Percentiles rank a stretch among this genome's conserved stretches.
These are phyloP conservation scores for Uronychia binucleata DNA, from an alignment of 73 alveolate genomes.

Conservation along the genomic window DNA sequence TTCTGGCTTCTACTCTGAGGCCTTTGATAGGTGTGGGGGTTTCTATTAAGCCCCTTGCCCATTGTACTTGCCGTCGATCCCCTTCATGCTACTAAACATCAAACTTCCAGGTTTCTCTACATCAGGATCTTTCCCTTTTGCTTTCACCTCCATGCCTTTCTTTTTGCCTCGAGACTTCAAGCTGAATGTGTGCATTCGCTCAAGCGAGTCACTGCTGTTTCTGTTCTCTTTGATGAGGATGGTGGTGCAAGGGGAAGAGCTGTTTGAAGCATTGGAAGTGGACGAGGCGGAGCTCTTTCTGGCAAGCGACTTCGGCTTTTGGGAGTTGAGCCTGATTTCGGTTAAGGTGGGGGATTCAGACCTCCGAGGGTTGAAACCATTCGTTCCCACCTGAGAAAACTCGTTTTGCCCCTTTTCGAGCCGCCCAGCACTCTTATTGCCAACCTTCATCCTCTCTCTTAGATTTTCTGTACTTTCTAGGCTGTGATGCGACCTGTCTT, in stretches of 20 bases:
- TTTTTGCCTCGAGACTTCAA: slow-evolving; percentile 20
- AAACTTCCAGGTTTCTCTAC: slow-evolving; percentile 5
- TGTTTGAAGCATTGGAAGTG: not conserved
- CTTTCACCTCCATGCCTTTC: not conserved
- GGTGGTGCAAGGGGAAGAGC: slow-evolving; percentile 21
- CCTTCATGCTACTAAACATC: not conserved
- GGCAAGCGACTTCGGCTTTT: not conserved
- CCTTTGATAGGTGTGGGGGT: not conserved
- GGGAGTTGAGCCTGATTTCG: not conserved
- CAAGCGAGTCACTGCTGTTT: slow-evolving; percentile 35
- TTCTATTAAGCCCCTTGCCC: not conserved
- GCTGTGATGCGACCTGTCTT: not conserved
- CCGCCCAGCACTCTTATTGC: not conserved
- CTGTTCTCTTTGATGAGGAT: slow-evolving; percentile 20
- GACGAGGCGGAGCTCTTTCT: not conserved
- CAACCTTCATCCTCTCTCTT: not conserved
- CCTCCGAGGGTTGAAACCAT: too few species aligned
- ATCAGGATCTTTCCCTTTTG: not conserved
- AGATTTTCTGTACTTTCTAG: too few species aligned
- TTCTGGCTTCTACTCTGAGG: not conserved
- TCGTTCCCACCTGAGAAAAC: not conserved
- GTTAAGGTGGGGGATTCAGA: not conserved
- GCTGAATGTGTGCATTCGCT: slow-evolving; percentile 46
- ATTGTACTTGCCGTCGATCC: not conserved
- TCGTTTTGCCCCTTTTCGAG: not conserved